These are phyloP conservation scores for Pichia sp. DNA, from an alignment of 1,139 yeast genomes.

Conservation along the genomic window DNA sequence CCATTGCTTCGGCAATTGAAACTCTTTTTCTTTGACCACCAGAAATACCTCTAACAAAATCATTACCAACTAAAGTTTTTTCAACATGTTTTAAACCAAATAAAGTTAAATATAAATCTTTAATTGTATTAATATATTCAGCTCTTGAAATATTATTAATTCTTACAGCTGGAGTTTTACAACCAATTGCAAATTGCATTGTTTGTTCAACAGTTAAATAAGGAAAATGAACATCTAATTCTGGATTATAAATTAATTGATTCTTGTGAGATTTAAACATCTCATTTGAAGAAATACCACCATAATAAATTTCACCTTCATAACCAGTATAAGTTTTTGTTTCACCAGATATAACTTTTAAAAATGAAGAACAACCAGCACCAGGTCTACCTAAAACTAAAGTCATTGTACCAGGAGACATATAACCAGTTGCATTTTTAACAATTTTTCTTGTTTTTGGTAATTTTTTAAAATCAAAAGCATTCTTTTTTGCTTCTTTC, in stretches of 20 bases:
- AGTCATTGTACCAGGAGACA: conserved; percentile 48
- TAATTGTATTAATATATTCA: conserved; percentile 34
- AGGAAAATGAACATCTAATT: conserved; percentile 40
- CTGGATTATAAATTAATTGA: conserved; percentile 39
- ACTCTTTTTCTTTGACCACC: conserved; percentile 84
- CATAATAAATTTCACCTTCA: conserved; percentile 36
- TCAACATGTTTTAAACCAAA: conserved; percentile 50
- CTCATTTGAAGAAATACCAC: conserved; percentile 53
- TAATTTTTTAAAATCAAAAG: conserved; percentile 19
- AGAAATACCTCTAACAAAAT: conserved; percentile 68
- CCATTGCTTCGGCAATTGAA: conserved; percentile 62
- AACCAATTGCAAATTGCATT: conserved; percentile 37
- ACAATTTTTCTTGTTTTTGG: conserved; percentile 34
- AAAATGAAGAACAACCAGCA: conserved; percentile 46
- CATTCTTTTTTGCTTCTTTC: conserved; percentile 1
- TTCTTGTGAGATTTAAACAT: conserved; percentile 44
- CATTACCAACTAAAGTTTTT: conserved; percentile 66
- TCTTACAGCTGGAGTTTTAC: conserved; percentile 40
- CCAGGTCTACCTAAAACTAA: conserved; percentile 52
- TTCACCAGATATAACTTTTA: conserved; percentile 34
- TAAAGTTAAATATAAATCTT: conserved; percentile 45
- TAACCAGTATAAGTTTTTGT: conserved; percentile 23
- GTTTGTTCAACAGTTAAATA: conserved; percentile 40
- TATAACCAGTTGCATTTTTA: conserved; percentile 37
- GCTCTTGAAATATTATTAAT: conserved; percentile 34